phyloP scores from a whole-genome alignment of 345 rosid species.

The Acer negundo region DNA sequence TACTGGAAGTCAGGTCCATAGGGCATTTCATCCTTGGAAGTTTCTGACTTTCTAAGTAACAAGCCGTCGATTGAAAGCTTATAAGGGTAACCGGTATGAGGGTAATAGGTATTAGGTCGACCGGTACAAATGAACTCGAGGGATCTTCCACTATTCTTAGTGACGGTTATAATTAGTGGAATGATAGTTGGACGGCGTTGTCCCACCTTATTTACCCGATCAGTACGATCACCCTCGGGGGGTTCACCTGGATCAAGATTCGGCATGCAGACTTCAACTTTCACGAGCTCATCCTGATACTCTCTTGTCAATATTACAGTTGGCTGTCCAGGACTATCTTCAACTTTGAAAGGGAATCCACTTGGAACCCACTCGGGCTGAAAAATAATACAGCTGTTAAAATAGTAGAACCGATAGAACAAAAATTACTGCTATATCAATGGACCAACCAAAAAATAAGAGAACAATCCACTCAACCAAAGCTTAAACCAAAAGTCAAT shows the following conservation, averaged over 20 bases:
- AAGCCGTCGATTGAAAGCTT: slow-evolving; percentile 56
- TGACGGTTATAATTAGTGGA: slow-evolving; percentile 59
- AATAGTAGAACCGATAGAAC: not conserved
- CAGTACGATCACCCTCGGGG: slow-evolving; percentile 33
- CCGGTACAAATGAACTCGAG: slow-evolving; percentile 74
- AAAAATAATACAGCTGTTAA: not conserved
- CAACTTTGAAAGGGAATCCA: slow-evolving; percentile 78
- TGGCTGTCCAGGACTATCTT: slow-evolving; percentile 68
- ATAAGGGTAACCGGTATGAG: no score
- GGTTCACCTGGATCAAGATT: slow-evolving; percentile 72
- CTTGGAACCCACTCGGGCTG: slow-evolving; percentile 31
- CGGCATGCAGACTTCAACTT: slow-evolving; percentile 81
- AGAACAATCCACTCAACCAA: not conserved
- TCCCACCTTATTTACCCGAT: slow-evolving; percentile 26
- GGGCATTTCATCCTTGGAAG: slow-evolving; percentile 52
- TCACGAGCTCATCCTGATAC: slow-evolving; percentile 65
- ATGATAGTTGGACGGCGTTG: slow-evolving; percentile 51
- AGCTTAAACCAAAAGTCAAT: not conserved
- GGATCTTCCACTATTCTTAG: slow-evolving; percentile 58
- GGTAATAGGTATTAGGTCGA: slow-evolving; percentile 42
- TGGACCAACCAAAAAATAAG: not conserved
- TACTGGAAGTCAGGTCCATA: slow-evolving; percentile 90
- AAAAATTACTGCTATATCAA: not conserved
- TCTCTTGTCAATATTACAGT: slow-evolving; percentile 61
- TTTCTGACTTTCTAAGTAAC: slow-evolving; percentile 52